Evolutionary conservation across 306 rosid genomes (phyloP), one percentile per base, ranked within the genome.

Genomic region (Astragalus membranaceus): DNA sequence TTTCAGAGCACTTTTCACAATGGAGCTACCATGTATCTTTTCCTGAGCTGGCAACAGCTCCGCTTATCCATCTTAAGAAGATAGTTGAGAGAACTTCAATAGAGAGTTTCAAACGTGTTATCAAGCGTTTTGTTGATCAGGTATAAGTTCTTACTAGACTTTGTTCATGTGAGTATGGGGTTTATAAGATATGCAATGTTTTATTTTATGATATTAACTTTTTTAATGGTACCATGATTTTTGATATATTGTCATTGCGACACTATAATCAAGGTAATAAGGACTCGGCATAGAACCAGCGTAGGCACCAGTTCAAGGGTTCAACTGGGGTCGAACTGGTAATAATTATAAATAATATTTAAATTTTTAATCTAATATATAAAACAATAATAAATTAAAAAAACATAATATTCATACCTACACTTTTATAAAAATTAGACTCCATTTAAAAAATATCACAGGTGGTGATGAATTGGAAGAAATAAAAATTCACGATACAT

Each of bases 11-110:
- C 76, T 94, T 91, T 79, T 61, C 84, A 60, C 96, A 88, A 75
- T 94, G 99, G 97, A 91, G 89, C 75, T 80, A 81, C 80, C 85
- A 88, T 69, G 74, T 94, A 76, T 88, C 99, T 65, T 91, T 94
- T 82, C 97, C 97, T 5, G 99, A 94, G 75, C 77, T 94, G 42
- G 96, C 95, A 46, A 85, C 87, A 43, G 81, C 85, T 80, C 89
- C 99, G 26, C 89, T 94, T 33, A 55, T 87, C 52, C 84, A 75
- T 80, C 73, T 94, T 67, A 86, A 79, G 84, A 94, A 94, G 85
- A 80, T 91, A 59, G 79, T 69, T 15, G 92, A 85, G 67, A 79
- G 30, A 64, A 84, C 91, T 61, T 77, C 89, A 20, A 49, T 76
- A n/a, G 99, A 94, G 80, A 87, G 84, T 81, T 76, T 66, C 86